These are phyloP conservation scores for Lasiodiplodia gonubiensis DNA, from an alignment of 2,329 filamentous ascomycete genomes.

Conservation along the genomic window DNA sequence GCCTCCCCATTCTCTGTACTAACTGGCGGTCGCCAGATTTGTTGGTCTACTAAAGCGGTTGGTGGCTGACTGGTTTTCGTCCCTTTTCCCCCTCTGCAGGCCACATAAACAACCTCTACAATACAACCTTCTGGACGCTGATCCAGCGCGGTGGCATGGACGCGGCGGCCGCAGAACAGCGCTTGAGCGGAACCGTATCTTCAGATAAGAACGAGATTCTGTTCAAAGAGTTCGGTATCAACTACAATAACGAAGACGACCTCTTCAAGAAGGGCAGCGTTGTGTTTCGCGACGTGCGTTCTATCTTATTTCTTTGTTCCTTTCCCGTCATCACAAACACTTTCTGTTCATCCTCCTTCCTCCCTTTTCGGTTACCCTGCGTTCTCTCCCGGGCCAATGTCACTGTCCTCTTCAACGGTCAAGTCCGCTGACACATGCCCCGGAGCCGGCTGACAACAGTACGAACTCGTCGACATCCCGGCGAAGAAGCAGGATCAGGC, in stretches of 20 bases:
- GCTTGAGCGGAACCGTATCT: slow-evolving; percentile 79
- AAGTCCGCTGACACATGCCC: no score
- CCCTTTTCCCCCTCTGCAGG: slow-evolving; percentile 54
- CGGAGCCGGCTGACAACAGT: background rate
- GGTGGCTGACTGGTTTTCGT: background rate
- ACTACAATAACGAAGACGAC: slow-evolving; percentile 96
- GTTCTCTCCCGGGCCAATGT: no score
- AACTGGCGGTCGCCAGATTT: no score
- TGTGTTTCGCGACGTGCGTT: slow-evolving; percentile 73
- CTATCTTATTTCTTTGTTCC: background rate
- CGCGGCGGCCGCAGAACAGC: slow-evolving; percentile 78
- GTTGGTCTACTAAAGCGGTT: no score
- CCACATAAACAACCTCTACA: slow-evolving; percentile 98
- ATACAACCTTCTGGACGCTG: slow-evolving; percentile 93
- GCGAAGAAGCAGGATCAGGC: background rate
- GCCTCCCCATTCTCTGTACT: background rate
- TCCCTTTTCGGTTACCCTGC: background rate
- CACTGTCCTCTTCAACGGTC: background rate
- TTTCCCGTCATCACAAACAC: background rate
- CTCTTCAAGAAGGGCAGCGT: slow-evolving; percentile 95
- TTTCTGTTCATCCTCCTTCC: background rate
- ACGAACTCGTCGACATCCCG: slow-evolving; percentile 20
- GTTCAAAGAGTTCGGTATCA: slow-evolving; percentile 86
- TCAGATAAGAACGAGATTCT: slow-evolving; percentile 96
- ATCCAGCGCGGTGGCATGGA: slow-evolving; percentile 78